Percentiles rank a stretch among this genome's conserved stretches.
These are phyloP conservation scores for Exsudoporus floridanus DNA, from an alignment of 1,284 basidiomycete species.

Conservation along the genomic window DNA sequence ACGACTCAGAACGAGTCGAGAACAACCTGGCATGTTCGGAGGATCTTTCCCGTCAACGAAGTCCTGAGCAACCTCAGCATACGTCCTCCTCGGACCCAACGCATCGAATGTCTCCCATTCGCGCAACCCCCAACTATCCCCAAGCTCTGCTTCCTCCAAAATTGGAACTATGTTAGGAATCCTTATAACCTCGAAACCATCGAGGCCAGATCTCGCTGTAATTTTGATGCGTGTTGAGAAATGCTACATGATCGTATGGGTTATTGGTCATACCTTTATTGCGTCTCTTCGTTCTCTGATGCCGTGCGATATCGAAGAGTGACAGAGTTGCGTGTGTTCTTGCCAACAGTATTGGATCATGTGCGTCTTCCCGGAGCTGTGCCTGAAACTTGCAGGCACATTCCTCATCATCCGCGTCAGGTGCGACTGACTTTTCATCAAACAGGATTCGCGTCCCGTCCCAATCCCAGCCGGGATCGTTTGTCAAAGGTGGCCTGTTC, in stretches of 20 bases:
- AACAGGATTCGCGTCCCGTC: conserved; percentile 19
- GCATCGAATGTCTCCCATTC: conserved; percentile 29
- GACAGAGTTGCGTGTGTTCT: conserved; percentile 9
- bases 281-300: neutral
- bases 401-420: neutral
- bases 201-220: conserved; percentile 11
- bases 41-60: conserved; percentile 1
- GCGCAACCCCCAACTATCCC: conserved; percentile 3
- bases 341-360: neutral
- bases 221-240: neutral
- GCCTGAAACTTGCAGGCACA: neutral
- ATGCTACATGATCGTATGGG: neutral
- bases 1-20: neutral
- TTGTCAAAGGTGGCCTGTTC: conserved; percentile 15
- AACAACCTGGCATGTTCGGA: neutral
- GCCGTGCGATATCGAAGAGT: conserved; percentile 21
- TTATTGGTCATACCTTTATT: conserved; percentile 14
- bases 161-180: conserved; percentile 22
- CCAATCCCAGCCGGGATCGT: conserved; percentile 29
- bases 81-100: conserved; percentile 15
- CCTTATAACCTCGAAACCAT: conserved; percentile 27
- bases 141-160: conserved; percentile 7
- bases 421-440: neutral
- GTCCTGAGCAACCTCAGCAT: conserved; percentile 27
- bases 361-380: conserved; percentile 3